phyloP scores from a whole-genome alignment of 306 rosid species.

The Psophocarpus tetragonolobus region DNA sequence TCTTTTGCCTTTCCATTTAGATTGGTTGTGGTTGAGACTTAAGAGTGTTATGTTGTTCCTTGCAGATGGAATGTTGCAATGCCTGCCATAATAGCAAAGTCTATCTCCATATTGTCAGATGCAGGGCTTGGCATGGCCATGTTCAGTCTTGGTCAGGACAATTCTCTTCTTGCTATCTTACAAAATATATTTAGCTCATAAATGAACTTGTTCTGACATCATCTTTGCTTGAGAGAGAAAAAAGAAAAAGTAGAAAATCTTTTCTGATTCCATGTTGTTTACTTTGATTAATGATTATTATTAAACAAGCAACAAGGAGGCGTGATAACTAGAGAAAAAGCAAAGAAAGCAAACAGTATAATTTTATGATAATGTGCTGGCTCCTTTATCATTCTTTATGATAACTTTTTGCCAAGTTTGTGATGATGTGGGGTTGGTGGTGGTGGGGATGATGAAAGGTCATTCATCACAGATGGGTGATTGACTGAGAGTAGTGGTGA shows the following conservation, averaged over 20 bases:
- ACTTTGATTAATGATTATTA: slow-evolving; percentile 27
- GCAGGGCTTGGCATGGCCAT: slow-evolving; percentile 99
- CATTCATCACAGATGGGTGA: slow-evolving; percentile 39
- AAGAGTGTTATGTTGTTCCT: slow-evolving; percentile 9
- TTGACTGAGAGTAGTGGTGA: slow-evolving; percentile 41
- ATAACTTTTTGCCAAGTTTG: slow-evolving; percentile 43
- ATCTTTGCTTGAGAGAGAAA: slow-evolving; percentile 20
- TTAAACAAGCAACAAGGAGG: slow-evolving; percentile 32
- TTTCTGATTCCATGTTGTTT: slow-evolving; percentile 1
- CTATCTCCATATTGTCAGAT: slow-evolving; percentile 84
- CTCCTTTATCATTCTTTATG: slow-evolving; percentile 38
- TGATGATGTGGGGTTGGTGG: slow-evolving; percentile 37
- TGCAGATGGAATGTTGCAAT: slow-evolving; percentile 75
- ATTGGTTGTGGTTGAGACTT: slow-evolving; percentile 24
- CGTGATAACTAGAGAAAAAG: slow-evolving; percentile 27
- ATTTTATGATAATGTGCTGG: slow-evolving; percentile 47
- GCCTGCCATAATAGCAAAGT: slow-evolving; percentile 86
- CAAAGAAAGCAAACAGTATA: slow-evolving; percentile 29
- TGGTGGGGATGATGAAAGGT: slow-evolving; percentile 66
- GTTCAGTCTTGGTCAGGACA: slow-evolving; percentile 86
- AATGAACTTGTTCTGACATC: slow-evolving; percentile 24
- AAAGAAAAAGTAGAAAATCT: not conserved
- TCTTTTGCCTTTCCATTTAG: not conserved
- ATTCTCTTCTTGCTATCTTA: slow-evolving; percentile 9
- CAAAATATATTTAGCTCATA: not conserved